Evolutionary conservation across 805 yeast genomes (phyloP).

Genomic region (Teunomyces tritomae): DNA sequence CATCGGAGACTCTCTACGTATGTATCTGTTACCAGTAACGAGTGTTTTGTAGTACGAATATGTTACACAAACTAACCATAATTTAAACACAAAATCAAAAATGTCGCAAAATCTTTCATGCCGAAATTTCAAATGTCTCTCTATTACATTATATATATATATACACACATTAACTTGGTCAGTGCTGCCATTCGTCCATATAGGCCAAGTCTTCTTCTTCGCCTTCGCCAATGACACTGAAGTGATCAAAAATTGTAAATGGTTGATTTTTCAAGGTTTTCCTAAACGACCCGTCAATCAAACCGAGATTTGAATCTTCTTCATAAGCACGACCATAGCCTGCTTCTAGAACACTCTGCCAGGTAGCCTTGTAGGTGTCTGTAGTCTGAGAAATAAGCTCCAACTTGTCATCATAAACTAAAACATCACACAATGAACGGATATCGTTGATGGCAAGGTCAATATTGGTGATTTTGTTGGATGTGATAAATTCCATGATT

Average conservation of each 20-base stretch:
- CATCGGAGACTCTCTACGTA: conserved; percentile 1
- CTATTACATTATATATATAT: not conserved
- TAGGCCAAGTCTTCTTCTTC: conserved; percentile 41
- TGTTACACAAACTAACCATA: not conserved
- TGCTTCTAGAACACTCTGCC: conserved; percentile 75
- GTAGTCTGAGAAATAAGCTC: conserved; percentile 56
- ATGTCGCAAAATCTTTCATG: not conserved
- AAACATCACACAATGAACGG: conserved; percentile 79
- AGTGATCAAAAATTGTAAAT: conserved; percentile 43
- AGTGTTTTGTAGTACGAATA: too few species aligned
- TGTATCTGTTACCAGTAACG: too few species aligned
- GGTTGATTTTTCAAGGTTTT: conserved; percentile 13
- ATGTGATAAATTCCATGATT: conserved; percentile 69
- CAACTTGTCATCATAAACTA: conserved; percentile 81
- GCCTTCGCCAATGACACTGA: conserved; percentile 37
- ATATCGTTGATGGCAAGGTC: conserved; percentile 75
- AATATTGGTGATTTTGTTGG: conserved; percentile 74
- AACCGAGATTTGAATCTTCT: conserved; percentile 14
- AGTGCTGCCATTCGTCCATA: conserved; percentile 47
- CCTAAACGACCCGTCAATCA: conserved; percentile 8
- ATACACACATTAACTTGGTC: not conserved
- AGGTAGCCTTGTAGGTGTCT: conserved; percentile 73
- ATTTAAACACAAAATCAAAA: too few species aligned
- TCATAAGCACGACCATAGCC: conserved; percentile 46
- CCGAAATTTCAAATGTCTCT: not conserved